These are phyloP conservation scores for Pisolithus thermaeus DNA, from an alignment of 1,284 basidiomycete species.

Conservation along the genomic window DNA sequence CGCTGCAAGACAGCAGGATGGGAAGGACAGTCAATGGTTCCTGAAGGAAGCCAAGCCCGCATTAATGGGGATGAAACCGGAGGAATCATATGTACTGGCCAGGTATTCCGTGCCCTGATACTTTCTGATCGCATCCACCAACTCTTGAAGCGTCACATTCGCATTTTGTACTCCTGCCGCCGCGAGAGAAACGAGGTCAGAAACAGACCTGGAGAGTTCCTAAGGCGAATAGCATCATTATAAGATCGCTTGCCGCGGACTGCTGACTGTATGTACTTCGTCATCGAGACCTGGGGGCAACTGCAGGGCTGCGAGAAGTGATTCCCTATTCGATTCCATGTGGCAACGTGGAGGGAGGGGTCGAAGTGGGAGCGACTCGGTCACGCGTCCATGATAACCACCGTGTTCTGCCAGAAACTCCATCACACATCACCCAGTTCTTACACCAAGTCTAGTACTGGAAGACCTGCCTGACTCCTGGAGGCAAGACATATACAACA, in stretches of 20 bases:
- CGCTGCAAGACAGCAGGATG: slow-evolving; percentile 16
- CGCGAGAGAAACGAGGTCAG: slow-evolving; percentile 17
- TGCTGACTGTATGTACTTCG: slow-evolving; percentile 14
- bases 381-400: no score
- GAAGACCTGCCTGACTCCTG: no score
- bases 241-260: background rate
- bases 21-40: slow-evolving; percentile 26
- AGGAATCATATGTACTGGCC: slow-evolving; percentile 7
- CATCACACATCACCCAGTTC: no score
- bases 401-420: no score
- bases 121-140: slow-evolving; percentile 13
- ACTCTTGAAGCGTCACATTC: slow-evolving; percentile 11
- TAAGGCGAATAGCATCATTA: slow-evolving; percentile 6
- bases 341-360: background rate
- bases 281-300: slow-evolving; percentile 18
- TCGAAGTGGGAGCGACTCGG: no score
- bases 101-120: slow-evolving; percentile 14
- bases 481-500: no score
- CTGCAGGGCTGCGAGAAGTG: slow-evolving; percentile 14
- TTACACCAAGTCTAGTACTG: no score
- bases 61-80: no score
- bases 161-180: background rate
- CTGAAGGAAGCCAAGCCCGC: slow-evolving; percentile 10
- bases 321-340: slow-evolving; percentile 12
- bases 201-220: slow-evolving; percentile 15